phyloP scores from a whole-genome alignment of 129 eudicot species.

The Kitagawia praeruptora region DNA sequence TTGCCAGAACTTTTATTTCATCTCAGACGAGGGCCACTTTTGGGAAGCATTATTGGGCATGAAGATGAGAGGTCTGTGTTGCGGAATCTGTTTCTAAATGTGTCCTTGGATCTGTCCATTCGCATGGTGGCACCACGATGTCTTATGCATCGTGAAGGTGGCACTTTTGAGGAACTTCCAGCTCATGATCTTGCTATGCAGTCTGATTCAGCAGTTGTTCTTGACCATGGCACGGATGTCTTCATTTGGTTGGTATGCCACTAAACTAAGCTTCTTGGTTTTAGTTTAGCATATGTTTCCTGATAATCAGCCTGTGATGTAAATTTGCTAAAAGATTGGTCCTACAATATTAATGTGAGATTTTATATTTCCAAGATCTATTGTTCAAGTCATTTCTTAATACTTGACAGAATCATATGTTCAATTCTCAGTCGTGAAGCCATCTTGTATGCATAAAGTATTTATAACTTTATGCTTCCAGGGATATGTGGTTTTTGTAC shows the following conservation, averaged over 20 bases:
- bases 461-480: neutral
- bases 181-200: constrained; percentile 98
- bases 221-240: constrained; percentile 99
- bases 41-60: constrained; percentile 88
- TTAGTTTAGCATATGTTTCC: neutral
- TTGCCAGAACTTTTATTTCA: constrained; percentile 87
- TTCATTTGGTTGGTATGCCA: constrained; percentile 94
- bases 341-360: neutral
- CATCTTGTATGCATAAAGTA: neutral
- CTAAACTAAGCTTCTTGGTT: constrained; percentile 14
- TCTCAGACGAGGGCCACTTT: constrained; percentile 91
- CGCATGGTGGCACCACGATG: constrained; percentile 97
- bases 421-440: neutral
- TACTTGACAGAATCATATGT: neutral
- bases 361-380: neutral
- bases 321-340: neutral
- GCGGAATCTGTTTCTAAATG: constrained; percentile 77
- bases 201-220: constrained; percentile 97
- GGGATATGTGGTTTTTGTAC: neutral
- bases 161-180: constrained; percentile 96
- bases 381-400: neutral
- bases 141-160: constrained; percentile 94
- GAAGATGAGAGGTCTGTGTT: constrained; percentile 96
- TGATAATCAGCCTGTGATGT: neutral
- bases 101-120: constrained; percentile 80